Evolutionary conservation across 2,329 filamentous ascomycete species (phyloP), one percentile per base, ranked within the genome.

Genomic region (Ophioceras dolichostomum): DNA sequence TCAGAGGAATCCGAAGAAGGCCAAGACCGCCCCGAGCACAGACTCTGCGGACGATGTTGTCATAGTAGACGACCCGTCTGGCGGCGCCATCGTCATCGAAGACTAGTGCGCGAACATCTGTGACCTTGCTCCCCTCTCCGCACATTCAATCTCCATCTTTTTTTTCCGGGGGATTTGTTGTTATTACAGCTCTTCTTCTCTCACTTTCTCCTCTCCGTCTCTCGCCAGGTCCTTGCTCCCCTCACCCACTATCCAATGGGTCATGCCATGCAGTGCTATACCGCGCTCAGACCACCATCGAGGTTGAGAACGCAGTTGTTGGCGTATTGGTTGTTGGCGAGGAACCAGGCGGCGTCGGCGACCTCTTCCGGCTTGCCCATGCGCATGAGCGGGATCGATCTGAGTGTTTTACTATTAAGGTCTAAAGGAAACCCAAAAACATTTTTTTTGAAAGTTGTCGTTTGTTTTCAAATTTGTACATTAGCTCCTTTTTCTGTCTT

Each of bases 281-380:
- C 58, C 36, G 82, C 83, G 55, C 82, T 87, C 46, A 93, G 56
- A 2, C 87, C 87, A 13, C 87, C 87, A 57, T 94, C 87, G 20
- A 94, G 66, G 55, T 88, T 91, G 36, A 94, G 65, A 36, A 88
- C 69, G 55, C 84, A 91, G 46, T 93, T 93, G 55, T 89, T 89
- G 39, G 85, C 83, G 58, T 89, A 94, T 43, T 73, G 63, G 56
- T 91, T 94, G 33, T 69, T 68, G 21, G 75, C 80, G 13, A 94
- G 67, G 55, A 93, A 94, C 20, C 80, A 52, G 33, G 81, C 83
- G 38, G 86, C 85, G 50, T 88, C 77, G n/a, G 86, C 85, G 22
- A 93, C 73, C 55, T 94, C 86, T 19, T 73, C 65, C 7, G 71
- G 64, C 24, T 62, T 60, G 13, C 83, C 86, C 44, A 89, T 75